Conservation (phyloP, 768 basidiomycete species). For the Calocera viscosa region DNA sequence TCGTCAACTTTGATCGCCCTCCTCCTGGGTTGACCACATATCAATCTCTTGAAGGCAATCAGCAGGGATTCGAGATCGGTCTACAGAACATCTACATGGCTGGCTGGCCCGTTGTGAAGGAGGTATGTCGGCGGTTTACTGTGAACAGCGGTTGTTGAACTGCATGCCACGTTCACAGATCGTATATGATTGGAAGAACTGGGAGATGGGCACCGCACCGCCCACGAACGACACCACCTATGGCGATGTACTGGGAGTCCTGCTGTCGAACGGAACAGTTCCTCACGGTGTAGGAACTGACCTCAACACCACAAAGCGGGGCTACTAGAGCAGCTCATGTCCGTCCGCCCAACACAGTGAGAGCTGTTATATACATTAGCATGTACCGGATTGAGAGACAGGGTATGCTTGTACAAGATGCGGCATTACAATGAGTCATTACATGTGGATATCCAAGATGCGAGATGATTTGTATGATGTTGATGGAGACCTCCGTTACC, state of each 20-base stretch:
- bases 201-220: conserved; percentile 1
- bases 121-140: too few species aligned
- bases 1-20: conserved; percentile 28
- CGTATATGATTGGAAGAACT: conserved; percentile 2
- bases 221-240: not conserved
- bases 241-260: not conserved
- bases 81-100: conserved; percentile 30
- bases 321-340: too few species aligned
- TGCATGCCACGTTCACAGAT: too few species aligned
- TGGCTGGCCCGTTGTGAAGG: conserved; percentile 30
- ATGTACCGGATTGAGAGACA: not conserved
- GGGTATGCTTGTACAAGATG: conserved; percentile 4
- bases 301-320: not conserved
- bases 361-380: not conserved
- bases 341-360: not conserved
- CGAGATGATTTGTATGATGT: not conserved
- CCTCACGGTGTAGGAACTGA: not conserved
- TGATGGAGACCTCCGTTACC: not conserved
- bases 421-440: not conserved
- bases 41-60: conserved; percentile 21
- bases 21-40: conserved; percentile 18
- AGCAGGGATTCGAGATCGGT: conserved; percentile 27
- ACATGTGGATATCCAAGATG: conserved; percentile 6
- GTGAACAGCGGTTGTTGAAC: too few species aligned
- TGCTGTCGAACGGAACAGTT: not conserved